Evolutionary conservation across 2,329 filamentous ascomycete genomes (phyloP).

Genomic region (Phaeosphaeria sp.): DNA sequence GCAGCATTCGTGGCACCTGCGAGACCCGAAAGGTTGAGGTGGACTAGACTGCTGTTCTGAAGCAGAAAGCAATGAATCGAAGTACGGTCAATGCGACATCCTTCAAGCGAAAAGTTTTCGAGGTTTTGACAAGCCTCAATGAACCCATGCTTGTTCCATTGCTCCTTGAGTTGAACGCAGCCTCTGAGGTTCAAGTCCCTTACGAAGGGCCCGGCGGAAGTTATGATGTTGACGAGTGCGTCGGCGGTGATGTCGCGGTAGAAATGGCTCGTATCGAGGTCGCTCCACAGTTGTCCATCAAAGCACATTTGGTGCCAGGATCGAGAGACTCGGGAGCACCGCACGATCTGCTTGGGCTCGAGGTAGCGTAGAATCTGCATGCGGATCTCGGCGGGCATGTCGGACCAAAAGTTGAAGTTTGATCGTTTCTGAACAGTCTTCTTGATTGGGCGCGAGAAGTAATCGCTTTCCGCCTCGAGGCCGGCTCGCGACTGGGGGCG

Average conservation of each 20-base stretch:
- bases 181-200: constrained; percentile 89
- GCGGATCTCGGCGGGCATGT: constrained; percentile 82
- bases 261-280: constrained; percentile 82
- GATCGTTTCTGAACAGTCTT: constrained; percentile 46
- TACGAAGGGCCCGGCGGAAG: constrained; percentile 85
- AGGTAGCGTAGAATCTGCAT: constrained; percentile 79
- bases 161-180: constrained; percentile 86
- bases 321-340: constrained; percentile 77
- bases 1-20: constrained; percentile 80
- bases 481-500: constrained; percentile 57
- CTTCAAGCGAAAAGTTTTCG: constrained; percentile 86
- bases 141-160: constrained; percentile 77
- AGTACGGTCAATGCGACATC: constrained; percentile 82
- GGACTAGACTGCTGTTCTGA: constrained; percentile 78
- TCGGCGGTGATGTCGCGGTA: constrained; percentile 86
- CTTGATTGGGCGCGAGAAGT: constrained; percentile 53
- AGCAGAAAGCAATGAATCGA: constrained; percentile 80
- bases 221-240: constrained; percentile 84
- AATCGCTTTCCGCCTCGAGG: constrained; percentile 52
- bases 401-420: constrained; percentile 75
- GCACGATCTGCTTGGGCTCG: constrained; percentile 79
- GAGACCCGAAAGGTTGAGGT: constrained; percentile 86
- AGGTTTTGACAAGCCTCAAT: constrained; percentile 87
- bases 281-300: constrained; percentile 92
- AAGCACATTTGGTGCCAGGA: constrained; percentile 84